Evolutionary conservation across 2,329 filamentous ascomycete genomes (phyloP).

Genomic region (Verticillium albo-atrum): DNA sequence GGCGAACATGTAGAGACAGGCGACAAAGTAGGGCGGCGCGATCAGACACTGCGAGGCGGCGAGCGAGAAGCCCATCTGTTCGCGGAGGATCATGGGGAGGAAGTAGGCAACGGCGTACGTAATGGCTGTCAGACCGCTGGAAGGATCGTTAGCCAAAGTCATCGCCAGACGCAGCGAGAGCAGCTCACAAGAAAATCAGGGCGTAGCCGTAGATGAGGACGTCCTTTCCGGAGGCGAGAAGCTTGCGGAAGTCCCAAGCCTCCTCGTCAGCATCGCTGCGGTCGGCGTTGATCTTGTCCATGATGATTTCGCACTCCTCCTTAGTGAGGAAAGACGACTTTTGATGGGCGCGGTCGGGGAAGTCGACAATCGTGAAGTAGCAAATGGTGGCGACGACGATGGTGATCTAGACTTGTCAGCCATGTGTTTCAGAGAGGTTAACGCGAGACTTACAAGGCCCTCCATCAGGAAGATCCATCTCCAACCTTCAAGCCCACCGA

Average conservation of each 20-base stretch:
- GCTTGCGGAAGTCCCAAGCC: conserved; percentile 63
- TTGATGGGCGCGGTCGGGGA: neutral
- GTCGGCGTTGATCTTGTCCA: conserved; percentile 63
- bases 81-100: conserved; percentile 51
- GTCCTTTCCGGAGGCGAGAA: neutral
- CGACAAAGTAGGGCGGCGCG: conserved; percentile 54
- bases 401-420: conserved; percentile 29
- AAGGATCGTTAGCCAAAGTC: neutral
- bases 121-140: neutral
- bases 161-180: neutral
- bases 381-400: conserved; percentile 18
- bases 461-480: conserved; percentile 62
- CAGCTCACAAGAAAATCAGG: neutral
- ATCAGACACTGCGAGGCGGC: conserved; percentile 36
- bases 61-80: conserved; percentile 20
- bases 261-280: conserved; percentile 60
- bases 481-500: conserved; percentile 49
- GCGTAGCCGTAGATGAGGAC: neutral
- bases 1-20: conserved; percentile 55
- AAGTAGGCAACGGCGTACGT: conserved; percentile 42
- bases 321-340: conserved; percentile 1
- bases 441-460: conserved; percentile 48
- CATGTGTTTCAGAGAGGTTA: neutral
- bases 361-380: conserved; percentile 30
- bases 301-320: conserved; percentile 61